A percentile compares a stretch with the other conserved stretches of the same genome.
phyloP scores from a whole-genome alignment of 306 rosid genomes.

The Cucumis sativus region Cucumber_9930_V3 NC_026661.2:17124501-17125000 shows the following conservation, averaged over 20 bases:
- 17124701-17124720: neutral
- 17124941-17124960: too few species aligned
- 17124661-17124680: neutral
- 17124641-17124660: neutral
- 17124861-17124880: neutral
- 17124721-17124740: neutral
- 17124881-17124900: neutral
- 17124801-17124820: neutral
- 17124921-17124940: neutral
- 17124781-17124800: neutral
- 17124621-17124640: neutral
- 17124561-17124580: conserved; percentile 60
- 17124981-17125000: too few species aligned
- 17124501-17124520: conserved; percentile 57
- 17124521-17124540: conserved; percentile 77
- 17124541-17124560: conserved; percentile 56
- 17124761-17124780: neutral
- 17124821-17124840: neutral
- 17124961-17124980: too few species aligned
- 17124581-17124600: conserved; percentile 23
- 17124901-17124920: neutral
- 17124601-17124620: neutral
- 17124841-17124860: neutral
- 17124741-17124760: neutral
- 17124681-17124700: neutral